Base-by-base conservation (phyloP, 2,329 filamentous ascomycete genomes). In the Zalaria obscura region DNA sequence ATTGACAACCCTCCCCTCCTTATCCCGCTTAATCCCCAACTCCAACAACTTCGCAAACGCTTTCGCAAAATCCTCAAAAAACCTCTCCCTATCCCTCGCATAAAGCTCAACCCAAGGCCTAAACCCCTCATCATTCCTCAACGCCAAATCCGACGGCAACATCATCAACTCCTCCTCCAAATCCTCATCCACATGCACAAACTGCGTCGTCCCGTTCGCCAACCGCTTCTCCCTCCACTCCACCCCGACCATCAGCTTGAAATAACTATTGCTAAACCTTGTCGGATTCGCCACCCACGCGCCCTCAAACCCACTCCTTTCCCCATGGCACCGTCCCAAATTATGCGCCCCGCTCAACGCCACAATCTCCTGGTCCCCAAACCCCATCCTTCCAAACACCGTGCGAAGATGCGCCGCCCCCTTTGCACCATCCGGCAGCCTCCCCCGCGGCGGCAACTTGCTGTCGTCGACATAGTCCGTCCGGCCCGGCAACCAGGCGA, bases 381-480 rank as follows among this genome's bases (percentile, higher is more conserved):
- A 76, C 3, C 73, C 73, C 72, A 76, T 76, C 25, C 71, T 65
- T 55, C 73, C 66, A 60, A 76, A 76, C 49, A 76, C 69, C 48
- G 61, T 60, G 9, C 73, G 62, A 25, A 76, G 50, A 52, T 76
- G 73, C 45, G 74, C 72, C 6, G 65, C 62, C 6, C 71, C 73
- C 47, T 70, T 63, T 1, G 70, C 62, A 5, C 57, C 73, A 47
- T 76, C 73, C 0, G 73, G 73, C 4, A 76, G 55, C 32, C 73
- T 62, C 0, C 76, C 76, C 0, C 72, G 65, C 0, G 75, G 74
- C 1, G 75, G 73, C 6, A 77, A 56, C 53, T 73, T 74, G 48
- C 60, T 67, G 52, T 77, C 73, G 52, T 77, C 73, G n/a, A 75
- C 68, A 51, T 69, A 72, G 52, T 80, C 76, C 5, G 75, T 78